These are phyloP conservation scores for Kodamaea neixiangensis DNA, from an alignment of 805 yeast genomes.

Conservation along the genomic window DNA sequence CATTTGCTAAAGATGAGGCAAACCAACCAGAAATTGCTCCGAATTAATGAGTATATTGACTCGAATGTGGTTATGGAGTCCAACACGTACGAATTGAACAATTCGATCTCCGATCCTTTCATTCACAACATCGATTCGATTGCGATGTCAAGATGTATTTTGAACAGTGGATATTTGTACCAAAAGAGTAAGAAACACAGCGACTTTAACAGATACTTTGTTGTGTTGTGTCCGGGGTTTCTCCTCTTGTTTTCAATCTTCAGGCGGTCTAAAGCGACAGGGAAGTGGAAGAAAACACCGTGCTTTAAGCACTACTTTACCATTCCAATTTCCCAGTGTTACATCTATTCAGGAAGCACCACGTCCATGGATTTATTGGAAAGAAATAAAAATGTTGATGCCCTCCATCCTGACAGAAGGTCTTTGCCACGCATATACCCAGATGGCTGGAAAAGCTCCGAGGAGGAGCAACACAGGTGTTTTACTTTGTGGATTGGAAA, in stretches of 20 bases:
- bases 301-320: slow-evolving; percentile 56
- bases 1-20: slow-evolving; percentile 39
- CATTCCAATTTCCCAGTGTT: slow-evolving; percentile 66
- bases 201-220: slow-evolving; percentile 60
- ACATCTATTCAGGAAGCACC: slow-evolving; percentile 70
- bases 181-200: slow-evolving; percentile 71
- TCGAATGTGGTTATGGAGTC: slow-evolving; percentile 47
- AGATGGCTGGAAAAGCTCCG: slow-evolving; percentile 85
- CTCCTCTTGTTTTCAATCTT: slow-evolving; percentile 57
- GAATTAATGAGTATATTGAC: slow-evolving; percentile 58
- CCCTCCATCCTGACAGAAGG: slow-evolving; percentile 53
- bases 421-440: slow-evolving; percentile 70
- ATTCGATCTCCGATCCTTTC: slow-evolving; percentile 51
- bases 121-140: slow-evolving; percentile 58
- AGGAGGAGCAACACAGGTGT: slow-evolving; percentile 71
- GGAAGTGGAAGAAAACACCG: slow-evolving; percentile 45
- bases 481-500: slow-evolving; percentile 85
- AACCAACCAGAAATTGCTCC: slow-evolving; percentile 47
- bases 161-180: slow-evolving; percentile 66
- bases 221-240: slow-evolving; percentile 69
- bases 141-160: slow-evolving; percentile 59
- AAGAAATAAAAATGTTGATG: slow-evolving; percentile 48
- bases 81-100: slow-evolving; percentile 16
- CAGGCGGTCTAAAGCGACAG: slow-evolving; percentile 48
- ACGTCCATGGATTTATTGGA: slow-evolving; percentile 58